phyloP scores from a whole-genome alignment of 1,139 yeast genomes.

The Geotrichum klebahnii region DNA sequence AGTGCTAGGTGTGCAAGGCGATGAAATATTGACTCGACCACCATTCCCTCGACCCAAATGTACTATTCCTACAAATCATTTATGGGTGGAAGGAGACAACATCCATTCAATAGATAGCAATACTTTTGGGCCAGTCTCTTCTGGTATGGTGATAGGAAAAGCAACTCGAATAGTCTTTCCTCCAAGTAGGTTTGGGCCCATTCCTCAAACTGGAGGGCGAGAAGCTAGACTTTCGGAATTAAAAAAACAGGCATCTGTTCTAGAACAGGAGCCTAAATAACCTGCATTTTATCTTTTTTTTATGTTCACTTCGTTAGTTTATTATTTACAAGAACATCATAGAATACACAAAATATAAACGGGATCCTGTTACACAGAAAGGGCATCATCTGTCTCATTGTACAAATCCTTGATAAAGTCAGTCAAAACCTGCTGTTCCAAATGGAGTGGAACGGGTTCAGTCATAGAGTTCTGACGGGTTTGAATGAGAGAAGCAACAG shows the following conservation, averaged over 20 bases:
- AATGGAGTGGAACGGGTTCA: conserved; percentile 6
- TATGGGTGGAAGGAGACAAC: conserved; percentile 96
- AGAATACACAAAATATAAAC: no score
- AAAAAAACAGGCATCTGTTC: conserved; percentile 14
- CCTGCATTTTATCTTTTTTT: background rate
- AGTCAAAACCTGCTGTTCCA: conserved; percentile 7
- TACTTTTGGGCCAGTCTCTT: conserved; percentile 77
- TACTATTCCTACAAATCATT: conserved; percentile 68
- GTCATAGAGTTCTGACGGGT: conserved; percentile 1
- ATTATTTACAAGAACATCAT: no score
- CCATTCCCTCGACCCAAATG: conserved; percentile 64
- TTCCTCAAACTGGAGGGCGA: conserved; percentile 33
- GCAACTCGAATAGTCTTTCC: conserved; percentile 70
- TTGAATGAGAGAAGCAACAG: conserved; percentile 12
- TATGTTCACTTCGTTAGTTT: background rate
- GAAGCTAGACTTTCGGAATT: conserved; percentile 30
- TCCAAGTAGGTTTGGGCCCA: conserved; percentile 45
- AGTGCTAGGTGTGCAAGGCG: conserved; percentile 71
- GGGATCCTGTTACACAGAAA: no score
- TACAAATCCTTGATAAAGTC: conserved; percentile 11
- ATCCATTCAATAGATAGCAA: conserved; percentile 81
- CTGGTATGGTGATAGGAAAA: conserved; percentile 71
- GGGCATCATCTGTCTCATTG: conserved; percentile 7
- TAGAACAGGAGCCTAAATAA: no score
- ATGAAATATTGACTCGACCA: conserved; percentile 54